phyloP scores from a whole-genome alignment of 495 filamentous ascomycete genomes.

The Viridothelium virens region DNA sequence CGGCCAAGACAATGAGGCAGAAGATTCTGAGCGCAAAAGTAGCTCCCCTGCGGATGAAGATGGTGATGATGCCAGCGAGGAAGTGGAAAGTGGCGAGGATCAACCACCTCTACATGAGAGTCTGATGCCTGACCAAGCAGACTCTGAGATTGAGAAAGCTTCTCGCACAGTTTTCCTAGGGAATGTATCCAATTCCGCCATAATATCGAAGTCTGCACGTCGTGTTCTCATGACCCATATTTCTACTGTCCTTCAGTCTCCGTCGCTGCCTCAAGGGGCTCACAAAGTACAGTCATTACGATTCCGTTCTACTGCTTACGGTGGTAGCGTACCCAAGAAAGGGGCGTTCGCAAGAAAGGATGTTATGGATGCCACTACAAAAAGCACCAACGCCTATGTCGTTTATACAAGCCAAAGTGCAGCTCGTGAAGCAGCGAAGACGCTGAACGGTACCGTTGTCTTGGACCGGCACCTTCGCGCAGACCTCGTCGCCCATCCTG shows the following conservation, averaged over 20 bases:
- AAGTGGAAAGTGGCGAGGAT: slow-evolving; percentile 13
- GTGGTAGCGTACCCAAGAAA: slow-evolving; percentile 73
- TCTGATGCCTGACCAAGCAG: slow-evolving; percentile 34
- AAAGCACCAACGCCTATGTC: slow-evolving; percentile 88
- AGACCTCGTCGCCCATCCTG: slow-evolving; percentile 82
- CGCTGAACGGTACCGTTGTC: slow-evolving; percentile 75
- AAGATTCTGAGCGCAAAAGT: slow-evolving; percentile 18
- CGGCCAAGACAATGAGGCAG: slow-evolving; percentile 32
- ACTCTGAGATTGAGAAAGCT: slow-evolving; percentile 68
- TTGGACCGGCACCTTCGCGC: slow-evolving; percentile 85
- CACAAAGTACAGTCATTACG: slow-evolving; percentile 83
- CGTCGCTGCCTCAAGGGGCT: slow-evolving; percentile 36
- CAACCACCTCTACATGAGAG: slow-evolving; percentile 53
- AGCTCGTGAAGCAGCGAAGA: slow-evolving; percentile 64
- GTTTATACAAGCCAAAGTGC: slow-evolving; percentile 69
- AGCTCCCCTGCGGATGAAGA: slow-evolving; percentile 37
- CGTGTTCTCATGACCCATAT: slow-evolving; percentile 67
- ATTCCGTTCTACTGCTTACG: slow-evolving; percentile 86
- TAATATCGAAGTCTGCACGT: slow-evolving; percentile 71
- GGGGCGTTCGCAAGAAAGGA: slow-evolving; percentile 78
- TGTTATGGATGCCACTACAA: slow-evolving; percentile 78
- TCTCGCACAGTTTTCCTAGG: slow-evolving; percentile 85
- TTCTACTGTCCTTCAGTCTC: slow-evolving; percentile 42
- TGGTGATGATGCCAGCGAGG: slow-evolving; percentile 22
- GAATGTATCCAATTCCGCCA: slow-evolving; percentile 75